phyloP scores from a whole-genome alignment of 805 yeast genomes.

The Yamadazyma akitaensis region DNA sequence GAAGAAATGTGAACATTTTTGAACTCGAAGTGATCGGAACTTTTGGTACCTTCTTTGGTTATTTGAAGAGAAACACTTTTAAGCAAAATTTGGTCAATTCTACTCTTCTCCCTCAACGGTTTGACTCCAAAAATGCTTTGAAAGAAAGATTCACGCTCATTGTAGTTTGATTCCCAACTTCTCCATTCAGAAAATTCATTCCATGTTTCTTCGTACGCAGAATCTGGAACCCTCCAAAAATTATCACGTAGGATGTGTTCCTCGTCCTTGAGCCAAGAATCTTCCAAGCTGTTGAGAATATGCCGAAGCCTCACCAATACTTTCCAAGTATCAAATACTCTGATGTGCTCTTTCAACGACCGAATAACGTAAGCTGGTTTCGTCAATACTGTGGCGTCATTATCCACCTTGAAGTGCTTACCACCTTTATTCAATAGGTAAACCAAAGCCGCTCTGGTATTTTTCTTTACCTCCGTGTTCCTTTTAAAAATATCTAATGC shows the following conservation, averaged over 20 bases:
- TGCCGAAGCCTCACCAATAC: slow-evolving; percentile 77
- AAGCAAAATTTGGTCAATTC: slow-evolving; percentile 7
- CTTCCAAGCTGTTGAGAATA: slow-evolving; percentile 57
- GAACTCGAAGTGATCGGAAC: slow-evolving; percentile 17
- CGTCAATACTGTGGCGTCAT: slow-evolving; percentile 87
- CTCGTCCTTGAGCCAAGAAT: slow-evolving; percentile 41
- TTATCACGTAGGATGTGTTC: slow-evolving; percentile 27
- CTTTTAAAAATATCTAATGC: slow-evolving; percentile 17
- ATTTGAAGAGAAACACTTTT: slow-evolving; percentile 1
- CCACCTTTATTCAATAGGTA: slow-evolving; percentile 42
- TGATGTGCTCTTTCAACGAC: slow-evolving; percentile 65
- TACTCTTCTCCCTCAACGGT: slow-evolving; percentile 8
- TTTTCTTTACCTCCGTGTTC: slow-evolving; percentile 13
- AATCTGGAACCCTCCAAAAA: slow-evolving; percentile 44
- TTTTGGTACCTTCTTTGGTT: background rate
- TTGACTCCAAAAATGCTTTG: slow-evolving; percentile 11
- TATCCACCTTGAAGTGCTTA: slow-evolving; percentile 48
- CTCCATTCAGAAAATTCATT: slow-evolving; percentile 75
- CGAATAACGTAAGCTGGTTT: slow-evolving; percentile 82
- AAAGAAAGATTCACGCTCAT: slow-evolving; percentile 20
- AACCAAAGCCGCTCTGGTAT: slow-evolving; percentile 33
- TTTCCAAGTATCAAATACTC: slow-evolving; percentile 87
- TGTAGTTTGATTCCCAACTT: slow-evolving; percentile 74
- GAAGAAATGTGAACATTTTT: slow-evolving; percentile 9
- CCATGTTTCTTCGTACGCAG: slow-evolving; percentile 55